A percentile compares a stretch with the other conserved stretches of the same genome.
Evolutionary conservation across 75 land plant genomes (phyloP).

Genomic region (Cunninghamia lanceolata): DNA sequence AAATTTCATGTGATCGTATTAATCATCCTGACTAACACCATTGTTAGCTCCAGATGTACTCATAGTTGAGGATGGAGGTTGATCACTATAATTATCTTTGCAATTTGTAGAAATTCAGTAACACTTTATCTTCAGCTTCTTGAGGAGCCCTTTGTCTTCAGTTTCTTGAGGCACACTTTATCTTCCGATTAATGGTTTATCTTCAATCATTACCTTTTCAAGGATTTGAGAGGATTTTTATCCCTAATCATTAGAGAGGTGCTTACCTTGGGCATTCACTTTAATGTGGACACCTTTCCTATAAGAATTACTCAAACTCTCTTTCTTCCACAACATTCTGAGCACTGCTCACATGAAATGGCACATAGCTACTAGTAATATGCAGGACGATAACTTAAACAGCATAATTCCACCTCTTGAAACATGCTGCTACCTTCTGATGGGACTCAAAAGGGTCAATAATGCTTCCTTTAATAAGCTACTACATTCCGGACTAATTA

Average conservation of each 20-base stretch:
- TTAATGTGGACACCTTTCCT: background rate
- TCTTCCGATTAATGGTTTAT: background rate
- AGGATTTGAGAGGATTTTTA: background rate
- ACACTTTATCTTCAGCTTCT: no score
- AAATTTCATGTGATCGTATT: no score
- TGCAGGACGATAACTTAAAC: background rate
- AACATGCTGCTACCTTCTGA: background rate
- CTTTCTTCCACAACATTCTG: background rate
- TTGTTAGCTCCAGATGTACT: no score
- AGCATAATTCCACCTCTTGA: background rate
- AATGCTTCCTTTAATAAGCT: background rate
- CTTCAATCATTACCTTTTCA: no score
- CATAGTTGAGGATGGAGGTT: no score
- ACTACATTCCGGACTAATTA: background rate
- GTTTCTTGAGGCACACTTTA: background rate
- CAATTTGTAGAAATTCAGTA: no score
- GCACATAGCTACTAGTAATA: background rate
- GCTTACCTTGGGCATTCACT: background rate
- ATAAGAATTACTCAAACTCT: background rate
- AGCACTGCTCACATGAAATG: background rate
- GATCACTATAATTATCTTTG: no score
- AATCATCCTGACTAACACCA: no score
- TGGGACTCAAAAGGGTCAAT: background rate
- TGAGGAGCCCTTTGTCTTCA: background rate
- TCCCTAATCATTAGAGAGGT: background rate